Percentiles rank a stretch among this genome's conserved stretches.
phyloP scores from a whole-genome alignment of 2,329 filamentous ascomycete species.

The Penicillium crustosum region DNA sequence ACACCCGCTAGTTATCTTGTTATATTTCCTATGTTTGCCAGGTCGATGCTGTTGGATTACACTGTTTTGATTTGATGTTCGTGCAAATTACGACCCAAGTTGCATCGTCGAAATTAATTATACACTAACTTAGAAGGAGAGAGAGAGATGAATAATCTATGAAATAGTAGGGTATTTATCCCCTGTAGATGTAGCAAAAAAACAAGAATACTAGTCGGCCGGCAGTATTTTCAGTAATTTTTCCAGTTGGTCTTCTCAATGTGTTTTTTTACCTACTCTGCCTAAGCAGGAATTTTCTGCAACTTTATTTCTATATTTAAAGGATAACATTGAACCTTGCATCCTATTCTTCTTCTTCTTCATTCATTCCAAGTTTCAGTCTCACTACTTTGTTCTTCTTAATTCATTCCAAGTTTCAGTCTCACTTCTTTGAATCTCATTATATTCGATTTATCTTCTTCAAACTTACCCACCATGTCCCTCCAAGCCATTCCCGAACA shows the following conservation, averaged over 20 bases:
- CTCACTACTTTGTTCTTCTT: too few species aligned
- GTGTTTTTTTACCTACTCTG: too few species aligned
- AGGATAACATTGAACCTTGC: neutral
- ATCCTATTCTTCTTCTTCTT: neutral
- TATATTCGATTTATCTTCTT: conserved; percentile 1
- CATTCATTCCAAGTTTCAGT: too few species aligned
- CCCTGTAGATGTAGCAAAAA: too few species aligned
- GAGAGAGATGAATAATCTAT: too few species aligned
- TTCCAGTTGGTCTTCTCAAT: too few species aligned
- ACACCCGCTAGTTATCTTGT: neutral
- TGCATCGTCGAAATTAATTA: neutral
- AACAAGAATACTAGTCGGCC: too few species aligned
- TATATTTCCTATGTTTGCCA: conserved; percentile 1
- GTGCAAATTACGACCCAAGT: neutral
- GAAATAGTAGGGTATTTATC: too few species aligned
- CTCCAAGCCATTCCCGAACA: neutral
- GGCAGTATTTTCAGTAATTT: too few species aligned
- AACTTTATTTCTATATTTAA: too few species aligned
- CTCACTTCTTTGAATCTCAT: neutral
- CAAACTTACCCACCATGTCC: neutral
- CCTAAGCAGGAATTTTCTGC: too few species aligned
- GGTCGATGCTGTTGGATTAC: neutral
- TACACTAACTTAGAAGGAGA: neutral
- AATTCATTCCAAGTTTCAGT: neutral
- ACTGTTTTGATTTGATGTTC: neutral